Conservation (phyloP, 352 stramenopile genomes). For the Phytophthora nicotianae region DNA sequence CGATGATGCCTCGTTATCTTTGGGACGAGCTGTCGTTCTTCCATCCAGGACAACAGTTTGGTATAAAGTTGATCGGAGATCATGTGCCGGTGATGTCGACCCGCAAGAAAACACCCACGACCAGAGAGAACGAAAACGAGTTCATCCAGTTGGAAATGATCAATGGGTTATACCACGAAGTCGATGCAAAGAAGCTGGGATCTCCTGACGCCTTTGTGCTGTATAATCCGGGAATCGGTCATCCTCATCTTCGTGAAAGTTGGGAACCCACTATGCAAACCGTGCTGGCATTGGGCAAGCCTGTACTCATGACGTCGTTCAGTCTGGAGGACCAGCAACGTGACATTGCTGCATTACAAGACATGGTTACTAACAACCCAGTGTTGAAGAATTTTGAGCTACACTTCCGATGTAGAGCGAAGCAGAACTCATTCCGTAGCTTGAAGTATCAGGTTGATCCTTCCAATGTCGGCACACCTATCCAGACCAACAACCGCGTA, state of each 20-base stretch:
- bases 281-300: constrained; percentile 49
- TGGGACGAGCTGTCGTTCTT: constrained; percentile 67
- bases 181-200: constrained; percentile 24
- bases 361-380: constrained; percentile 25
- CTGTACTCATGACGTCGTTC: constrained; percentile 70
- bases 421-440: constrained; percentile 67
- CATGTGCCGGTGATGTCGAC: constrained; percentile 53
- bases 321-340: constrained; percentile 63
- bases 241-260: constrained; percentile 47
- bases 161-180: constrained; percentile 60
- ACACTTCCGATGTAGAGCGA: constrained; percentile 42
- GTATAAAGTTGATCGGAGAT: constrained; percentile 69
- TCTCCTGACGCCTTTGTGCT: constrained; percentile 64
- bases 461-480: constrained; percentile 40
- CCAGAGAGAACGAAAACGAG: constrained; percentile 15
- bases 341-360: constrained; percentile 51
- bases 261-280: constrained; percentile 62
- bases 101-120: constrained; percentile 23
- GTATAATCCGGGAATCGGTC: constrained; percentile 76
- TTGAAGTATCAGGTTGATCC: constrained; percentile 62
- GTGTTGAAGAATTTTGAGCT: constrained; percentile 23
- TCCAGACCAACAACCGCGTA: constrained; percentile 59
- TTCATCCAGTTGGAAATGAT: constrained; percentile 49
- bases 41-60: constrained; percentile 36
- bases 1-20: constrained; percentile 72